These are phyloP conservation scores for Wickerhamomyces rabaulensis DNA, from an alignment of 805 yeast species.

Conservation along the genomic window DNA sequence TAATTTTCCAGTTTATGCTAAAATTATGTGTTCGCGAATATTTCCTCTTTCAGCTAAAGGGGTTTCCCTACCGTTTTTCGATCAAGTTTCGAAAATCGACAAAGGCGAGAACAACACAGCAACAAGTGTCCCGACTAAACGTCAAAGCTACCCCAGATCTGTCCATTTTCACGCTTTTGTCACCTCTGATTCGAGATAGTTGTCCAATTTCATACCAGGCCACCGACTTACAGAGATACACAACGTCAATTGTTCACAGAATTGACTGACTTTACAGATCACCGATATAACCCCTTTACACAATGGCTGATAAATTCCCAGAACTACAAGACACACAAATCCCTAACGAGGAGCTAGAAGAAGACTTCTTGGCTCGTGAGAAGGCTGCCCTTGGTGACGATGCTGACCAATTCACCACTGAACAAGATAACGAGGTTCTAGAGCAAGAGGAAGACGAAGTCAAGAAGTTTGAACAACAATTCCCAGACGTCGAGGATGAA, in stretches of 20 bases:
- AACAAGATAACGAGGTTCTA: conserved; percentile 47
- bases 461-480: conserved; percentile 58
- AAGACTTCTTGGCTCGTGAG: conserved; percentile 65
- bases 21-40: not conserved
- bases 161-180: not conserved
- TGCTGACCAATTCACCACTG: conserved; percentile 62
- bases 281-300: conserved; percentile 1
- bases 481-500: conserved; percentile 46
- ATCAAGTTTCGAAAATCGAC: not conserved
- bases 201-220: too few species aligned
- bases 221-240: not conserved
- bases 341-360: conserved; percentile 29
- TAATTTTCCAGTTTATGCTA: not conserved
- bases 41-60: not conserved
- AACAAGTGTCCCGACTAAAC: not conserved
- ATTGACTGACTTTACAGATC: not conserved
- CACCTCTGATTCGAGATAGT: not conserved
- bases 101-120: not conserved
- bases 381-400: conserved; percentile 53
- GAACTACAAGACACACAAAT: conserved; percentile 45
- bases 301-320: conserved; percentile 75
- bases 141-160: not conserved
- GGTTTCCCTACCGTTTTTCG: not conserved
- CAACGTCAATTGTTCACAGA: not conserved
- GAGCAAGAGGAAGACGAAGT: conserved; percentile 36